Percentiles rank a stretch among this genome's conserved stretches.
Evolutionary conservation across 495 filamentous ascomycete species (phyloP).

Genomic region (Tuber microsphaerosporum): DNA sequence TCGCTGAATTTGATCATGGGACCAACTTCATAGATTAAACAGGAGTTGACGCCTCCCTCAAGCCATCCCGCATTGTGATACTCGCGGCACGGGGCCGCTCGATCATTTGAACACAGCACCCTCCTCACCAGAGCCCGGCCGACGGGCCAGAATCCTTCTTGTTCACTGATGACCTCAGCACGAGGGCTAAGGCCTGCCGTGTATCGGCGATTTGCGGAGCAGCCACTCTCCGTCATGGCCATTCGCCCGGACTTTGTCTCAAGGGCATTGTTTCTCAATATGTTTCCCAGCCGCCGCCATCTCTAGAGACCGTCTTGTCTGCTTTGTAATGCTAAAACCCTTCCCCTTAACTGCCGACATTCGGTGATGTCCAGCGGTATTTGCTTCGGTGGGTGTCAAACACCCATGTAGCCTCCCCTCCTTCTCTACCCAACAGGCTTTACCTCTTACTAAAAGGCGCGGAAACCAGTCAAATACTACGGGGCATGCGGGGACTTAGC

Average conservation of each 20-base stretch:
- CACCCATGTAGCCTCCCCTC: background rate
- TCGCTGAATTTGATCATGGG: no score
- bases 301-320: background rate
- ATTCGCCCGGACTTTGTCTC: background rate
- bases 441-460: background rate
- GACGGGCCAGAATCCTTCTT: background rate
- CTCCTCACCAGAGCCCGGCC: background rate
- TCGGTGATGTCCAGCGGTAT: background rate
- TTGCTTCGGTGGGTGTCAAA: background rate
- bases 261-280: background rate
- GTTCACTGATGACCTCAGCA: background rate
- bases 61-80: background rate
- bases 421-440: background rate
- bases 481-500: conserved; percentile 10
- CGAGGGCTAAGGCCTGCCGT: background rate
- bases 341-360: background rate
- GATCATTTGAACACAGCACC: background rate
- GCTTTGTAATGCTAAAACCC: background rate
- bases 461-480: background rate
- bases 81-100: background rate
- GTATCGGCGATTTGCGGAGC: background rate
- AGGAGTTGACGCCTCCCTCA: background rate
- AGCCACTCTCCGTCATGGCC: background rate
- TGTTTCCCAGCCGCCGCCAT: background rate
- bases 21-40: background rate